Conservation (phyloP, 257 asterid genomes). For the Petunia axillaris region DNA sequence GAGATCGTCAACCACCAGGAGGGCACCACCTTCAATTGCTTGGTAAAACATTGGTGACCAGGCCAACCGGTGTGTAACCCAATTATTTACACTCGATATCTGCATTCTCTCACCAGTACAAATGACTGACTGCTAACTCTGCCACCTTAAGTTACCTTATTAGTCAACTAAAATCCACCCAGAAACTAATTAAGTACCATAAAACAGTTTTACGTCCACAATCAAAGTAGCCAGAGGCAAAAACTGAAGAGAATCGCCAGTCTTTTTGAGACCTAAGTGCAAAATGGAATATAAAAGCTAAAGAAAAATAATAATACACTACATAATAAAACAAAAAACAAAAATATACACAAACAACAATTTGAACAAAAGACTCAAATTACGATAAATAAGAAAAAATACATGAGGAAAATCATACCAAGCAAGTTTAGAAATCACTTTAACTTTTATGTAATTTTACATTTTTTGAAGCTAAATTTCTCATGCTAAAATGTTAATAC, state of each 20-base stretch:
- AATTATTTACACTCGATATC: too few relatives aligned
- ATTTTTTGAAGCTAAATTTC: background rate
- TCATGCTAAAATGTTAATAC: background rate
- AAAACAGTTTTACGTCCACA: background rate
- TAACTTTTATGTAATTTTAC: background rate
- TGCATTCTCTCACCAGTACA: too few relatives aligned
- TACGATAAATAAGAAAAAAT: background rate
- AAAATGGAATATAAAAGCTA: background rate
- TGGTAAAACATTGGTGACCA: too few relatives aligned
- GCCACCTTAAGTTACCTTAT: background rate
- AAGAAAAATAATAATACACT: constrained; percentile 1
- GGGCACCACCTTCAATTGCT: background rate
- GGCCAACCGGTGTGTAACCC: too few relatives aligned
- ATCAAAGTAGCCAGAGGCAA: background rate
- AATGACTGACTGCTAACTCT: too few relatives aligned
- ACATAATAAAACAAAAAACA: background rate
- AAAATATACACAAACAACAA: background rate
- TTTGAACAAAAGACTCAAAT: background rate
- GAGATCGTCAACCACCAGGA: too few relatives aligned
- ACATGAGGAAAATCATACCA: constrained; percentile 12
- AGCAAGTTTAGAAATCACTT: background rate
- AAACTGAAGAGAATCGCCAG: background rate
- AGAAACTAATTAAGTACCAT: background rate
- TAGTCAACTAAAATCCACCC: constrained; percentile 4
- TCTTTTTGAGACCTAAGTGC: background rate